Base-by-base conservation (phyloP, 768 basidiomycete genomes). In the Mycena rebaudengoi region DNA sequence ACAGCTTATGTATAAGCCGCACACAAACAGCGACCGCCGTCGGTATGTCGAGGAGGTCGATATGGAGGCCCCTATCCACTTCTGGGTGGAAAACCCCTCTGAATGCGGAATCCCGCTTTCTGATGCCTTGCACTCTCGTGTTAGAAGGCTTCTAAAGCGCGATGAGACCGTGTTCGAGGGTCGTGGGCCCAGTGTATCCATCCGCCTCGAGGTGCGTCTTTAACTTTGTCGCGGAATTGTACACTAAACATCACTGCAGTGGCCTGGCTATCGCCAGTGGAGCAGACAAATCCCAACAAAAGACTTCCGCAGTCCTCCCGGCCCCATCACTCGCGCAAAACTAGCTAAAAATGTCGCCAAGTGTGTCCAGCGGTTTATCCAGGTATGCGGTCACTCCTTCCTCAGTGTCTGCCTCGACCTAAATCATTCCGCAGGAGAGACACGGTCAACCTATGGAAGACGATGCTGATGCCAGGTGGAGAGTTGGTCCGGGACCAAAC, bases 241-340 rank as follows among this genome's bases (percentile, higher is more conserved):
- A 45, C 67, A 26, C 56, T 51, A 54, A 50, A 33, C 25, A 2
- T 41, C 59, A 23, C 45, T 60, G 18, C 62, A 93, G 91, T 94
- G 92, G 92, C 91, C 91, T 5, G 91, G 92, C 1, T 93, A 93
- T 67, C 79, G 86, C 29, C 83, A 86, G 45, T 94, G 91, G 91
- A 90, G 88, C 58, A 84, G 90, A 57, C 92, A 94, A 72, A 93
- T 94, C 63, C 92, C 92, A 8, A 93, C 91, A 1, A 87, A 88
- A 73, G 91, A 94, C 74, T 94, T 92, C 73, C 84, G 86, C 37
- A 92, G 86, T 65, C 91, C 92, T 0, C 92, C 91, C 37, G 85
- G 89, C 7, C 91, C 89, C 4, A 91, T 94, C 68, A 94, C 91
- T 1, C 83, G 85, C 53, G 84, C 86, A 20, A 94, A 94, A 71